These are phyloP conservation scores for Metarhizium anisopliae DNA, from an alignment of 2,329 filamentous ascomycete species.

Conservation along the genomic window DNA sequence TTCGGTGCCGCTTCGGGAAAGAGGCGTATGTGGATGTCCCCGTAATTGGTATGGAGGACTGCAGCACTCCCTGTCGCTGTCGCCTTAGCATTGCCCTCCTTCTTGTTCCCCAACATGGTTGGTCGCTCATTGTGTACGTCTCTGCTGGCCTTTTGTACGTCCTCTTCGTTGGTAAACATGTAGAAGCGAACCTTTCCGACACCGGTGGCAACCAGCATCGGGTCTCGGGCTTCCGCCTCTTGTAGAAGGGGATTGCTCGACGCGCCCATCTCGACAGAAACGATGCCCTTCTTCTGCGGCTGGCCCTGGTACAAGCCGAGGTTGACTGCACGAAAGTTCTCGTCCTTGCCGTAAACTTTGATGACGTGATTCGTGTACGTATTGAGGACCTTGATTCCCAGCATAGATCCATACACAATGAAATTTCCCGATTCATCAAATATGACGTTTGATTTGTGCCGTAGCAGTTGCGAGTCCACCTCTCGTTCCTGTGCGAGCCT, in stretches of 20 bases:
- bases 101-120: slow-evolving; percentile 51
- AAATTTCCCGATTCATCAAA: slow-evolving; percentile 98
- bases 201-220: slow-evolving; percentile 77
- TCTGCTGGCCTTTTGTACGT: slow-evolving; percentile 72
- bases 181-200: slow-evolving; percentile 89
- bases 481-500: slow-evolving; percentile 80
- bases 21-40: slow-evolving; percentile 86
- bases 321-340: slow-evolving; percentile 75
- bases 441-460: slow-evolving; percentile 70
- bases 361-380: slow-evolving; percentile 89
- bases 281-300: slow-evolving; percentile 85
- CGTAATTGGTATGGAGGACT: slow-evolving; percentile 83
- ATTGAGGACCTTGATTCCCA: slow-evolving; percentile 92
- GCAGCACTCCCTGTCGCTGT: slow-evolving; percentile 70
- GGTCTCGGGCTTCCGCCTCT: slow-evolving; percentile 84
- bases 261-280: slow-evolving; percentile 95
- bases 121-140: slow-evolving; percentile 96
- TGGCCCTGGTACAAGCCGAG: slow-evolving; percentile 88
- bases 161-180: slow-evolving; percentile 90
- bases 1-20: slow-evolving; percentile 92
- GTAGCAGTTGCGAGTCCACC: slow-evolving; percentile 60
- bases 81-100: slow-evolving; percentile 43
- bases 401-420: slow-evolving; percentile 83
- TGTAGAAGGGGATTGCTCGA: slow-evolving; percentile 87
- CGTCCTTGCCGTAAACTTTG: slow-evolving; percentile 83